Percentiles rank a stretch among this genome's conserved stretches.
These are phyloP conservation scores for Auricularia auricula-judae DNA, from an alignment of 768 basidiomycete genomes.

Conservation along the genomic window DNA sequence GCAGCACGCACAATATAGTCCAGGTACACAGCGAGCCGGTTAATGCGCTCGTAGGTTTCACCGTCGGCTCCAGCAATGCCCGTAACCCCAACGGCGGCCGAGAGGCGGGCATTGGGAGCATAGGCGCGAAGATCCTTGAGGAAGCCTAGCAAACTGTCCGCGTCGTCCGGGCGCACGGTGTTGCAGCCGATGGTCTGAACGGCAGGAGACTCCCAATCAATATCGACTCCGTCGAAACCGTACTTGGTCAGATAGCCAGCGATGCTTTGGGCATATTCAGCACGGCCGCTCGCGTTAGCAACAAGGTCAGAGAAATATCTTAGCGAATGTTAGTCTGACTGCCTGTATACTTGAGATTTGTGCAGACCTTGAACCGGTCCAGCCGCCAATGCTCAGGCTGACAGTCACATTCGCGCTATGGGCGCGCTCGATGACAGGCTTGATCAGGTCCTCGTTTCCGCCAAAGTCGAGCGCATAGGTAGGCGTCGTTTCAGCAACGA, in stretches of 20 bases:
- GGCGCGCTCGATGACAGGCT: not conserved
- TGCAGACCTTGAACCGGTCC: not conserved
- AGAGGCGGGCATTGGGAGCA: not conserved
- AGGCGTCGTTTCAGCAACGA: not conserved
- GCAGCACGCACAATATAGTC: not conserved
- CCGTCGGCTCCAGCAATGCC: not conserved
- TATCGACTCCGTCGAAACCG: not conserved
- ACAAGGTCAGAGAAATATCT: not conserved
- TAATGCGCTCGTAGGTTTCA: not conserved
- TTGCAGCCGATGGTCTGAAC: not conserved
- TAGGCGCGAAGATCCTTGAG: not conserved
- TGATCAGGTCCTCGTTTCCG: not conserved
- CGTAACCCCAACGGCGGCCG: not conserved
- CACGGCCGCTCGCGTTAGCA: not conserved
- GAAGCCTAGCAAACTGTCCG: not conserved
- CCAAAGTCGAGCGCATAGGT: not conserved
- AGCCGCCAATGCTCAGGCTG: not conserved
- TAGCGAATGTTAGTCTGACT: not conserved
- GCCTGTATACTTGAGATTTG: not conserved
- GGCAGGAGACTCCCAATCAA: not conserved
- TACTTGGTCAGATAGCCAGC: not conserved
- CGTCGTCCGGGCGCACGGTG: not conserved
- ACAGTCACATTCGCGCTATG: not conserved
- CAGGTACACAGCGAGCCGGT: not conserved
- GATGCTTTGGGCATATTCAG: not conserved